Percentiles rank a stretch among this genome's conserved stretches.
Conservation (phyloP, 257 asterid species). For the Forsythia suspensa region DNA sequence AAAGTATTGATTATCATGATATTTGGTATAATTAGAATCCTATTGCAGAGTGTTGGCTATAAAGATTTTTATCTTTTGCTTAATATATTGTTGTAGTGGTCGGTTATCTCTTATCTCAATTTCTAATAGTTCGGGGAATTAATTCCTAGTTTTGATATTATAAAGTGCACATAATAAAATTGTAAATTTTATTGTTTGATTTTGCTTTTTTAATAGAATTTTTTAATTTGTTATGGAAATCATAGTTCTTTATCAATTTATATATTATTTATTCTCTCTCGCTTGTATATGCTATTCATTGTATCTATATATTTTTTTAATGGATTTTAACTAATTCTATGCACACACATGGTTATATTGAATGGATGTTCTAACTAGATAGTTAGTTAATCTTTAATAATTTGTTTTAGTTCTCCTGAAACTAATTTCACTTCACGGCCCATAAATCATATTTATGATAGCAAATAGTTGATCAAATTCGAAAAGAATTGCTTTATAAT, state of each 20-base stretch:
- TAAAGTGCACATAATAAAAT: too few species aligned
- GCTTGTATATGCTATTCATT: background rate
- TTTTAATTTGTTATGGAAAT: too few species aligned
- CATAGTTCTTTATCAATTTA: too few species aligned
- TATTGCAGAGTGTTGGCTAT: too few species aligned
- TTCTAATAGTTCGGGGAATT: too few species aligned
- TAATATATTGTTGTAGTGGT: too few species aligned
- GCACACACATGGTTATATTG: background rate
- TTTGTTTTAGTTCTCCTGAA: background rate
- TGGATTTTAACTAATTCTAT: background rate
- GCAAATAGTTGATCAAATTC: background rate
- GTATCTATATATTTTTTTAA: background rate
- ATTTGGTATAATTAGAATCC: too few species aligned
- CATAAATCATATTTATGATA: background rate
- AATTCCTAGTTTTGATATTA: too few species aligned
- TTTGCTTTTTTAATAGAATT: too few species aligned
- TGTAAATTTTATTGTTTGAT: too few species aligned
- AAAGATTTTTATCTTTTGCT: too few species aligned
- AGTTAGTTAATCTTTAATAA: background rate
- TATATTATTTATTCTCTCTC: background rate
- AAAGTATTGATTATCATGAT: background rate
- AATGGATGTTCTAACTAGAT: background rate
- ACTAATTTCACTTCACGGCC: background rate
- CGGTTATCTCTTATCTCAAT: too few species aligned
- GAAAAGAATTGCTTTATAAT: background rate